A percentile compares a stretch with the other conserved stretches of the same genome.
phyloP scores from a whole-genome alignment of 768 basidiomycete species.

The Lentinus brumalis region DNA sequence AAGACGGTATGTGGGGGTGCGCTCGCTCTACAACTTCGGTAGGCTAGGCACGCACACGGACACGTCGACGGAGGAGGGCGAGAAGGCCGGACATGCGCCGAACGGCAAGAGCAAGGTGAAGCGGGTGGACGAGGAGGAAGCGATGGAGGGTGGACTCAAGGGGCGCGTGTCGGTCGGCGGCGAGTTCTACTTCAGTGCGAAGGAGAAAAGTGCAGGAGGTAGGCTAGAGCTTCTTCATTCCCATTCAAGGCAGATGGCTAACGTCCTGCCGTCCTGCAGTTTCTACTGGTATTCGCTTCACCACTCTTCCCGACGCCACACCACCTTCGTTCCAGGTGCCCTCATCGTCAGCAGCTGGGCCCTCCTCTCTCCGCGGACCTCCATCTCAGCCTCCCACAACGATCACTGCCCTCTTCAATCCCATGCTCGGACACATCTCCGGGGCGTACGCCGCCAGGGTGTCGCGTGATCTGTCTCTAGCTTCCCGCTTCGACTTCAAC shows the following conservation, averaged over 20 bases:
- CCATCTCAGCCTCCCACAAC: constrained; percentile 86
- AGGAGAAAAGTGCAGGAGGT: constrained; percentile 93
- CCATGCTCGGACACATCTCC: constrained; percentile 93
- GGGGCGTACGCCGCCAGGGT: constrained; percentile 89
- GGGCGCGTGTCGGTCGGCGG: constrained; percentile 92
- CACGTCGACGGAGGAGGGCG: constrained; percentile 35
- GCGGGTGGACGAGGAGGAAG: constrained; percentile 94
- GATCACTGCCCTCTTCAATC: constrained; percentile 92
- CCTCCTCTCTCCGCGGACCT: constrained; percentile 29
- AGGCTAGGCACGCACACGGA: constrained; percentile 48
- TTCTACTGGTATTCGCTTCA: constrained; percentile 92
- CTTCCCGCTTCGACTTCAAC: constrained; percentile 94
- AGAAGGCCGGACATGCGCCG: constrained; percentile 22
- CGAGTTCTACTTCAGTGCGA: constrained; percentile 91
- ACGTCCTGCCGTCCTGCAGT: constrained; percentile 46
- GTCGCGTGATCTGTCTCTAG: constrained; percentile 81
- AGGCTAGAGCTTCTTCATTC: constrained; percentile 31
- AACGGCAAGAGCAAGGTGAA: constrained; percentile 38
- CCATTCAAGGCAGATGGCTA: not conserved
- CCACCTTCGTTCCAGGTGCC: constrained; percentile 61
- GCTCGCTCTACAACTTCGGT: constrained; percentile 92
- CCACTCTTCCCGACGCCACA: constrained; percentile 83
- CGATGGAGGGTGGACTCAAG: constrained; percentile 86
- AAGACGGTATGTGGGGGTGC: constrained; percentile 90
- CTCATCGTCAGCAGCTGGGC: constrained; percentile 36